Conservation (phyloP, 164 flowering plant genomes). For the Umbellularia californica region DNA sequence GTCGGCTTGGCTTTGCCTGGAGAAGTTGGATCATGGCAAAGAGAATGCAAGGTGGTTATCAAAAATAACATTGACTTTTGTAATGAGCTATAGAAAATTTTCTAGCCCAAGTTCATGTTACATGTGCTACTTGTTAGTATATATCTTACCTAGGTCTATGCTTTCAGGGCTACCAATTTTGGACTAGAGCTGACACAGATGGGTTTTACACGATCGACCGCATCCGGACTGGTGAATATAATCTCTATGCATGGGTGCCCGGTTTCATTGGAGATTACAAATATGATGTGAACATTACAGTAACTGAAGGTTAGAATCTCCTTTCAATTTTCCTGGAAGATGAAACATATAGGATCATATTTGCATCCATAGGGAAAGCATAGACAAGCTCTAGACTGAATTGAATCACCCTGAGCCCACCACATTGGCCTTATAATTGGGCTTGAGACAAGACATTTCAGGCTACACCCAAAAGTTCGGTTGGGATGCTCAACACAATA, state of each 20-base stretch:
- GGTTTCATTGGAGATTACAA: constrained; percentile 76
- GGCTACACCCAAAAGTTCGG: background rate
- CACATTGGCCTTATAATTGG: background rate
- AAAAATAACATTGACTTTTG: background rate
- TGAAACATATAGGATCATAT: background rate
- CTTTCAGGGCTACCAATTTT: constrained; percentile 76
- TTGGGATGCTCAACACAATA: background rate
- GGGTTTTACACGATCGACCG: constrained; percentile 54
- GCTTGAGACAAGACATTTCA: background rate
- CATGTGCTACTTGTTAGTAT: no score
- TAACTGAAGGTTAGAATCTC: constrained; percentile 46
- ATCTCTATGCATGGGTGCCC: constrained; percentile 73
- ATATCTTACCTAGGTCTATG: background rate
- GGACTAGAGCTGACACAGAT: constrained; percentile 52
- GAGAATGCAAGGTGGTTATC: constrained; percentile 63
- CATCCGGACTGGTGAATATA: constrained; percentile 56
- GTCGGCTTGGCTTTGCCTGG: constrained; percentile 47
- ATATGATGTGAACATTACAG: constrained; percentile 36
- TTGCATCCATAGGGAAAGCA: background rate
- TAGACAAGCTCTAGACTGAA: background rate
- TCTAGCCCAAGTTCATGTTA: background rate
- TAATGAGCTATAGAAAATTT: background rate
- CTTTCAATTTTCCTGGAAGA: background rate
- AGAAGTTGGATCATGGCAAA: constrained; percentile 82
- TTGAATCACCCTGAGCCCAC: background rate